phyloP scores from a whole-genome alignment of 352 stramenopile genomes.

The Pythium sp. region DNA sequence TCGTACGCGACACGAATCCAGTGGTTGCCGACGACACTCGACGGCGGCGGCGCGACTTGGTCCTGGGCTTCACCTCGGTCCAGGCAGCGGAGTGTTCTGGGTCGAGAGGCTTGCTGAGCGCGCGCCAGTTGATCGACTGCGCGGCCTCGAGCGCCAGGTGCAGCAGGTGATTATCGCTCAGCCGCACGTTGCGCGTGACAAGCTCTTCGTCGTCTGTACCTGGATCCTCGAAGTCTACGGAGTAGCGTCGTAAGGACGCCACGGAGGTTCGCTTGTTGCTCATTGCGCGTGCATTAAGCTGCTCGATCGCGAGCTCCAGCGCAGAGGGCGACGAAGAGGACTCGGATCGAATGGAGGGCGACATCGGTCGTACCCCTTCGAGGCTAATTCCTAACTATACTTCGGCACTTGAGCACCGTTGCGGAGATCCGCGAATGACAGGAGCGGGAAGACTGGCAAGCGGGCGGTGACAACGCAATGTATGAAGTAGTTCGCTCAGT shows the following conservation, averaged over 20 bases:
- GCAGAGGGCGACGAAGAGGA: neutral
- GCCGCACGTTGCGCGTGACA: constrained; percentile 14
- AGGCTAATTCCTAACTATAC: neutral
- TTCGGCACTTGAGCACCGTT: neutral
- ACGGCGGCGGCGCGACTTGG: neutral
- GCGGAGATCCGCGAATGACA: neutral
- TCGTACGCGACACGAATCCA: neutral
- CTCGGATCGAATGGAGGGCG: neutral
- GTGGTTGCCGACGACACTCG: neutral
- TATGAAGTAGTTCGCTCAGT: neutral
- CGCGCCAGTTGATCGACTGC: constrained; percentile 31
- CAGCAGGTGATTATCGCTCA: constrained; percentile 40
- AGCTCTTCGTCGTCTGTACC: neutral
- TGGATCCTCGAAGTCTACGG: neutral
- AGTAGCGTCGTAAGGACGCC: neutral
- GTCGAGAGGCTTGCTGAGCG: constrained; percentile 17
- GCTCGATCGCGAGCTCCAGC: neutral
- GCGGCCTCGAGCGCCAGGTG: constrained; percentile 29
- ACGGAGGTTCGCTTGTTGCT: neutral
- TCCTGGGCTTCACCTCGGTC: constrained; percentile 5
- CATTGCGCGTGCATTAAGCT: neutral
- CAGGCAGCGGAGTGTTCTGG: neutral
- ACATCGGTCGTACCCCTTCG: neutral
- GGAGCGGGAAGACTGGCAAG: neutral
- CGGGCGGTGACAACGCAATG: no score